These are phyloP conservation scores for Torrubiella hemipterigena DNA, from an alignment of 2,329 filamentous ascomycete genomes.

Conservation along the genomic window DNA sequence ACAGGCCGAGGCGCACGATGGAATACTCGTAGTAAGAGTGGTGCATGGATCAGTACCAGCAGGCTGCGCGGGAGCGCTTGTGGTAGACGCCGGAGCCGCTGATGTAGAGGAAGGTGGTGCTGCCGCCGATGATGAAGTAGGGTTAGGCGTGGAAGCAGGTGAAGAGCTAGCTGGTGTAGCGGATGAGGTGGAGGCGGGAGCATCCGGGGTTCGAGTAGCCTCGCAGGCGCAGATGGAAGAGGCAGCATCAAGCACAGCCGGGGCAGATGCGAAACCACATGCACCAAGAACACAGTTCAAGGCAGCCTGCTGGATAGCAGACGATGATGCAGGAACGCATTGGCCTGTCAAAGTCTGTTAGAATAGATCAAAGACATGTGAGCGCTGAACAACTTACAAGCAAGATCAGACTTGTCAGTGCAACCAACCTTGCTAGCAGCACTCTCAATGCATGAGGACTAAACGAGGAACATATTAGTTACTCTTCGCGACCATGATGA, in stretches of 20 bases:
- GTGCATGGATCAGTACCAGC: not conserved
- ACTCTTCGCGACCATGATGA: not conserved
- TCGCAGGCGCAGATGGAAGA: conserved; percentile 7
- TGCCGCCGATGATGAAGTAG: not conserved
- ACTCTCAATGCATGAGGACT: not conserved
- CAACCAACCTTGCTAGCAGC: conserved; percentile 9
- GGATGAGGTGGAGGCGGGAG: not conserved
- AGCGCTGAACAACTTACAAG: conserved; percentile 8
- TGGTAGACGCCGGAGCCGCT: no score
- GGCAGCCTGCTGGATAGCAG: conserved; percentile 10
- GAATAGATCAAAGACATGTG: not conserved
- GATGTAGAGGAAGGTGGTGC: not conserved
- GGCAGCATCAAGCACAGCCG: conserved; percentile 11
- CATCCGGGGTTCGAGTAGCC: not conserved
- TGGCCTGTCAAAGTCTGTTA: conserved; percentile 9
- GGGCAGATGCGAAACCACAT: conserved; percentile 9
- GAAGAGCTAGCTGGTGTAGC: not conserved
- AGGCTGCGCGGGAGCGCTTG: not conserved
- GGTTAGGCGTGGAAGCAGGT: not conserved
- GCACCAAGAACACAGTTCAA: conserved; percentile 10
- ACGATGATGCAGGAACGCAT: conserved; percentile 10
- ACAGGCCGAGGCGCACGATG: no score
- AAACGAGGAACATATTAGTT: not conserved
- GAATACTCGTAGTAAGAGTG: no score
- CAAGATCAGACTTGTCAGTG: conserved; percentile 11